Evolutionary conservation across 495 filamentous ascomycete species (phyloP), one percentile per base, ranked within the genome.

Genomic region (Thermothielavioides terrestris): DNA sequence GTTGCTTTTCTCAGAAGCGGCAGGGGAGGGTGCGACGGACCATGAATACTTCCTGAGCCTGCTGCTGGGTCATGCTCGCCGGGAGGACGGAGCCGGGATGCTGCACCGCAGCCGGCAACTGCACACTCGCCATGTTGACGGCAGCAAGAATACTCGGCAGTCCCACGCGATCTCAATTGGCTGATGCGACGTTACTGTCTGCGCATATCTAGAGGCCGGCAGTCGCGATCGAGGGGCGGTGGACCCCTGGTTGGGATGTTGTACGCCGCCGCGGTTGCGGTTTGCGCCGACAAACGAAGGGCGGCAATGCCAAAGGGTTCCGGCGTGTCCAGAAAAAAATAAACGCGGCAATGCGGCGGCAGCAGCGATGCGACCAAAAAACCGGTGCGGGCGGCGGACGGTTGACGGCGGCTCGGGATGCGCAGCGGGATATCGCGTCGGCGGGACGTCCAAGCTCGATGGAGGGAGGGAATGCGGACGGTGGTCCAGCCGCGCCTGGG

Each of bases 101-200:
- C 65, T 83, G 80, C 62, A 82, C 71, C 48, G 75, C 77, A 37
- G 84, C 78, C 42, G 81, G 72, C 52, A 79, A 71, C 69, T 91
- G 86, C 56, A 86, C 78, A 31, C 85, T 89, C 62, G 88, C 80
- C 87, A 94, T 94, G 50, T 44, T 77, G 68, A 57, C 49, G 55
- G 54, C 41, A 30, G 52, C 25, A 46, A n/a, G n/a, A n/a, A 55
- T 53, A 49, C 59, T 43, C 35, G 51, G 40, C 38, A 52, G 38
- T 46, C 32, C 57, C 50, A 42, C 44, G 40, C 46, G 38, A 47
- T 35, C n/a, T 62, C 43, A 57, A 56, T 53, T 62, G 48, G 21
- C 49, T 47, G 26, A 41, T 38, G 28, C 42, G 42, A 32, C 30
- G 28, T 59, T 28, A 61, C 44, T 31, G 53, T 35, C 43, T 46